Evolutionary conservation across 768 basidiomycete species (phyloP).

Genomic region (Cystobasidium ongulense): DNA sequence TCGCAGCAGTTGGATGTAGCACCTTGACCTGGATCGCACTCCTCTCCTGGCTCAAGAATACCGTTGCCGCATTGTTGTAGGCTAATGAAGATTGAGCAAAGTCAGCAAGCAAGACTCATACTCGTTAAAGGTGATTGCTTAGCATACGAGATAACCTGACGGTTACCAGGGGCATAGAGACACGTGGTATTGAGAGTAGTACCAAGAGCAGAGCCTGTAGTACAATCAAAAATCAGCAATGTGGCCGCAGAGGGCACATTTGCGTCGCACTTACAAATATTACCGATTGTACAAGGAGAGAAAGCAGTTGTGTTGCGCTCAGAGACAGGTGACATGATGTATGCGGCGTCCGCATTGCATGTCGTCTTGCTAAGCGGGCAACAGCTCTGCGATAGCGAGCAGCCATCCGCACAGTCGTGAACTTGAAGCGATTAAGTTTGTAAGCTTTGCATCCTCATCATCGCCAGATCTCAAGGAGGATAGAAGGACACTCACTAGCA

Average conservation of each 20-base stretch:
- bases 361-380: slow-evolving; percentile 59
- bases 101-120: slow-evolving; percentile 37
- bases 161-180: slow-evolving; percentile 55
- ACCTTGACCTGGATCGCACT: slow-evolving; percentile 71
- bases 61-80: slow-evolving; percentile 54
- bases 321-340: slow-evolving; percentile 60
- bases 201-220: slow-evolving; percentile 16
- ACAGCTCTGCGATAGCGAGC: slow-evolving; percentile 55
- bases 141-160: slow-evolving; percentile 27
- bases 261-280: slow-evolving; percentile 68
- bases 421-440: background rate
- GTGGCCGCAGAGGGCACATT: too few relatives aligned
- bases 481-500: slow-evolving; percentile 52
- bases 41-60: slow-evolving; percentile 71
- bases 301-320: slow-evolving; percentile 57
- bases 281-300: slow-evolving; percentile 71
- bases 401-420: slow-evolving; percentile 58
- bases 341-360: slow-evolving; percentile 61
- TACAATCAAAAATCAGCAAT: too few relatives aligned
- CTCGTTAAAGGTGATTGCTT: slow-evolving; percentile 28
- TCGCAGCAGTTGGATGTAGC: slow-evolving; percentile 63
- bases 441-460: background rate
- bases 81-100: slow-evolving; percentile 1
- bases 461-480: too few relatives aligned
- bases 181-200: slow-evolving; percentile 58